Conservation (phyloP, 805 yeast species). For the Lachancea quebecensis region DNA sequence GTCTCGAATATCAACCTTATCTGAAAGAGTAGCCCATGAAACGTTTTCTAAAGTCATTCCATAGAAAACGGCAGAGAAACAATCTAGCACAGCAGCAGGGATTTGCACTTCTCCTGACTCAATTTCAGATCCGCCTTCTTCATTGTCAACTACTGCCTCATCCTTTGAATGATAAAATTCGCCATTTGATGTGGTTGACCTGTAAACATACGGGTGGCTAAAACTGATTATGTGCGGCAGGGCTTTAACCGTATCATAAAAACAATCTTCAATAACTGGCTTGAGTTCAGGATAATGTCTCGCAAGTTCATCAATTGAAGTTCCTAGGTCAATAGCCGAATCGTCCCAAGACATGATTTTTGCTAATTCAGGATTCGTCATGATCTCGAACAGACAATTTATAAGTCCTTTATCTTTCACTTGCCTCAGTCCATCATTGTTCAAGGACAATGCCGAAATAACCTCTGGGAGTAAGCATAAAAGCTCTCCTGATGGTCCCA, state of each 20-base stretch:
- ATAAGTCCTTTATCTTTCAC: conserved; percentile 40
- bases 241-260: conserved; percentile 38
- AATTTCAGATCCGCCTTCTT: conserved; percentile 36
- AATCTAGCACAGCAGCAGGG: conserved; percentile 43
- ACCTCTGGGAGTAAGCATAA: conserved; percentile 61
- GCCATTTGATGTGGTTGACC: conserved; percentile 29
- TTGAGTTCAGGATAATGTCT: conserved; percentile 77
- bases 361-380: conserved; percentile 44
- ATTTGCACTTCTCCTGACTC: conserved; percentile 48
- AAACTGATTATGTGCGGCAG: conserved; percentile 39
- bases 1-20: conserved; percentile 34
- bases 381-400: conserved; percentile 42
- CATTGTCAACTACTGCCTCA: conserved; percentile 39
- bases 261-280: conserved; percentile 46
- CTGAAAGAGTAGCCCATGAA: conserved; percentile 39
- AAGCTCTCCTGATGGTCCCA: conserved; percentile 54
- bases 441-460: conserved; percentile 77
- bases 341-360: conserved; percentile 49
- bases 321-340: conserved; percentile 51
- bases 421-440: conserved; percentile 58
- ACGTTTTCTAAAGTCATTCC: conserved; percentile 45
- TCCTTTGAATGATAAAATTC: conserved; percentile 37
- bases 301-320: conserved; percentile 68
- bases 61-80: conserved; percentile 40
- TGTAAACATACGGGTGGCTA: conserved; percentile 39